Evolutionary conservation across 2,329 filamentous ascomycete species (phyloP), one percentile per base, ranked within the genome.

Genomic region (Cryphonectria carpinicola): DNA sequence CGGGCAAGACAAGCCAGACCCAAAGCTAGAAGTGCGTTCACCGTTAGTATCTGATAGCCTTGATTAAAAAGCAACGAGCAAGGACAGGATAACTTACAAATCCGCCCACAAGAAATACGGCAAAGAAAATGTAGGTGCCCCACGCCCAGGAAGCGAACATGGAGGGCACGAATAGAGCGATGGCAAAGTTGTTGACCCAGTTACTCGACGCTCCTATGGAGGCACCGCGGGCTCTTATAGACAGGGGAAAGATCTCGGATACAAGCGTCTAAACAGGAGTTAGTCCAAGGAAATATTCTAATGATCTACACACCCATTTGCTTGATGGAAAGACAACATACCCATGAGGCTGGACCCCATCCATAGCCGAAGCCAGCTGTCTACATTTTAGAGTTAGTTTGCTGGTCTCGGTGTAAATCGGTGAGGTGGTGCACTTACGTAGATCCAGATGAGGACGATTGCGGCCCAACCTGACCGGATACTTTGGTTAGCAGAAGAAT

Each of bases 121-220:
- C 84, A 73, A 89, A 89, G 80, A 89, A 88, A 72, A 87, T 86
- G 75, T 87, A 89, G 0, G 85, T 86, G 22, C 86, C 86, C 77
- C 83, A 88, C n/a, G 80, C 74, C 72, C 81, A 82, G 41, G 72
- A 73, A 43, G 75, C 74, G 10, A 82, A 74, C 80, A 83, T 86
- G 13, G 81, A 78, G 3, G 82, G 82, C 0, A 83, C 81, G 56
- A 81, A 83, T 52, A 85, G 82, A 4, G 82, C 83, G 17, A 86
- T 81, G 68, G 81, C 80, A 58, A 86, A 86, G 74, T 85, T 84
- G 76, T 81, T 82, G 54, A 83, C 73, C 82, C 83, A 84, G 76
- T 84, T 84, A 71, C 79, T 81, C 0, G 80, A 82, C 0, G 81
- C 81, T 6, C 79, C 80, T 28, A 85, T 82, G 0, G 81, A 81